phyloP scores from a whole-genome alignment of 2,329 filamentous ascomycete species.

The Colletotrichum trifolii region DNA sequence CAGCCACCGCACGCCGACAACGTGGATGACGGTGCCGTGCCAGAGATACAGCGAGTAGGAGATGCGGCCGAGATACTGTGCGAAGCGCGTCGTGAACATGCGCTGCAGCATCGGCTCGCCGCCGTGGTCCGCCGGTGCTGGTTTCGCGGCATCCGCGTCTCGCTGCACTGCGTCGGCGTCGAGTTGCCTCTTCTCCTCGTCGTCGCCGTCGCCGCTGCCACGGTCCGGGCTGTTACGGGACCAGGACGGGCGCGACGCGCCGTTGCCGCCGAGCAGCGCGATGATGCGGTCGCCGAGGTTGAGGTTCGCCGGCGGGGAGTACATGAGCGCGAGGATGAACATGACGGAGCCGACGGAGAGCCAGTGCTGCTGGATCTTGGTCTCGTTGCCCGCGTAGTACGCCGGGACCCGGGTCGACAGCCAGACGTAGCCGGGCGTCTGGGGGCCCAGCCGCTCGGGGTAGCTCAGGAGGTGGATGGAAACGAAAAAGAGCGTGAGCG shows the following conservation, averaged over 20 bases:
- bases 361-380: conserved; percentile 40
- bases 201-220: not conserved
- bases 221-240: not conserved
- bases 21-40: conserved; percentile 66
- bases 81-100: conserved; percentile 59
- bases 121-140: not conserved
- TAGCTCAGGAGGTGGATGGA: conserved; percentile 15
- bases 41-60: conserved; percentile 71
- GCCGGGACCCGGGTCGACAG: not conserved
- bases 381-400: not conserved
- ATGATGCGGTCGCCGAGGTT: conserved; percentile 49
- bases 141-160: conserved; percentile 55
- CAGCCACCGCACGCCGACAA: conserved; percentile 49
- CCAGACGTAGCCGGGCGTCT: conserved; percentile 6
- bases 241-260: not conserved
- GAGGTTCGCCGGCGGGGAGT: conserved; percentile 42
- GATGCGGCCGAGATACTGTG: conserved; percentile 70
- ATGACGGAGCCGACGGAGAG: conserved; percentile 26
- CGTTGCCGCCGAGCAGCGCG: not conserved
- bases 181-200: conserved; percentile 52
- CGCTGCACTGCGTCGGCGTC: conserved; percentile 61
- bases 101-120: conserved; percentile 54
- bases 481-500: not conserved
- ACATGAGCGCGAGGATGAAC: conserved; percentile 39
- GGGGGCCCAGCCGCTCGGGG: not conserved